Evolutionary conservation across 106 monocot species (phyloP), one percentile per base, ranked within the genome.

Genomic region (Ottelia alismoides): DNA sequence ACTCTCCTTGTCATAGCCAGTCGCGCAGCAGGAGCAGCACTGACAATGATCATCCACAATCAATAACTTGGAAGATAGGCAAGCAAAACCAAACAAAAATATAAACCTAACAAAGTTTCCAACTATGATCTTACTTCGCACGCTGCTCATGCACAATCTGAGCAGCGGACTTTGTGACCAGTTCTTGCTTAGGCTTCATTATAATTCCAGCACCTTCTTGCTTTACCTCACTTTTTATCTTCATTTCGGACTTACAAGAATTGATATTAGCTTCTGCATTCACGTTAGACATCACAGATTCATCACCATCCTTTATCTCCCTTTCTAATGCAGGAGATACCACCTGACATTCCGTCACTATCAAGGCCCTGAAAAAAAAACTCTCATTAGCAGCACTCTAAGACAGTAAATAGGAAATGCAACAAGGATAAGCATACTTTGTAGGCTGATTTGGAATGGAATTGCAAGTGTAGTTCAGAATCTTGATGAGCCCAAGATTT

Each of bases 391-490:
- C 1, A 29, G 10, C 28, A 55, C 51, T 14, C 28, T 6, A 44
- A 5, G 49, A 16, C 5, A 50, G n/a, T 23, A 11, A 46, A 27
- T 21, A 1, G 53, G 27, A 31, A 47, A 17, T 5, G 19, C 30
- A 26, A 47, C 2, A 1, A 17, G 1, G 18, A 35, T 49, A 14
- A 3, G 17, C 45, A 26, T 98, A 90, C 96, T 98, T 89, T 20
- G 84, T 80, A 28, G 76, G 27, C 48, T 75, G 78, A 49, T 90
- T 85, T 11, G 84, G 81, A 28, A 98, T 77, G 11, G 76, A 21
- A 61, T 98, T 90, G 81, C 84, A 85, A 23, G 96, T 90, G 64
- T 90, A 98, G 61, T 90, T 82, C 3, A 98, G 62, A 24, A 87
- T 71, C 20, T 78, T 76, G 45, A 93, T 76, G 20, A 93, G 78